These are phyloP conservation scores for Ceratocystis cubensis DNA, from an alignment of 2,329 filamentous ascomycete species.

Conservation along the genomic window DNA sequence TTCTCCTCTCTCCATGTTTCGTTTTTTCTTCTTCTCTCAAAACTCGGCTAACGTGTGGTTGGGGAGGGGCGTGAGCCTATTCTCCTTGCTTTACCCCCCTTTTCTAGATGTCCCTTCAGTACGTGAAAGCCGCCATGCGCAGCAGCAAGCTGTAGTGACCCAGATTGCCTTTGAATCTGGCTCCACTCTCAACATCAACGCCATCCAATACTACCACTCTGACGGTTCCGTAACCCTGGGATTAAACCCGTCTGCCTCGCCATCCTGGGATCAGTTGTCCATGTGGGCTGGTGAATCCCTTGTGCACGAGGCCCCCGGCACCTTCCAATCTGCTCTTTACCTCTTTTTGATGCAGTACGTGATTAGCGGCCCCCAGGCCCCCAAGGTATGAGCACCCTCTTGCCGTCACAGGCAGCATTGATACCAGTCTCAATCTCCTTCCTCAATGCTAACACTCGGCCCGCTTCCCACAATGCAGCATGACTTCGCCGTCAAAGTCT, in stretches of 20 bases:
- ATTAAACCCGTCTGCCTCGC: constrained; percentile 20
- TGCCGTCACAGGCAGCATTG: constrained; percentile 18
- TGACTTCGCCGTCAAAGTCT: constrained; percentile 33
- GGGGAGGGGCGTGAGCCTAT: constrained; percentile 14
- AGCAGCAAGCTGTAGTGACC: background rate
- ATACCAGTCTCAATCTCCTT: background rate
- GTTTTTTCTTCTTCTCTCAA: background rate
- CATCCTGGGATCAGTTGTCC: constrained; percentile 29
- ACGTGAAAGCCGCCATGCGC: background rate
- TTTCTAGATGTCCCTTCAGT: constrained; percentile 1
- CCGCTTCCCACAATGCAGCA: constrained; percentile 26
- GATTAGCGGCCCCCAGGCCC: constrained; percentile 27
- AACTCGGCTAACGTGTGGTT: constrained; percentile 1
- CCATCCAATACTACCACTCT: constrained; percentile 13
- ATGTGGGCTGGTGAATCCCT: constrained; percentile 32
- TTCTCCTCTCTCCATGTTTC: background rate
- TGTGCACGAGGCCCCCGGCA: constrained; percentile 26
- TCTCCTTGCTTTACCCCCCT: background rate
- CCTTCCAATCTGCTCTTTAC: constrained; percentile 28
- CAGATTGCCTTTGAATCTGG: constrained; percentile 6
- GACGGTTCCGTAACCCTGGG: constrained; percentile 7
- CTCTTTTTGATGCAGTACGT: constrained; percentile 31
- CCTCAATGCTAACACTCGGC: background rate
- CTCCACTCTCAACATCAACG: constrained; percentile 12
- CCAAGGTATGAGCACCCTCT: constrained; percentile 27